Evolutionary conservation across 345 rosid species (phyloP).

Genomic region (Gossypium longicalyx): DNA sequence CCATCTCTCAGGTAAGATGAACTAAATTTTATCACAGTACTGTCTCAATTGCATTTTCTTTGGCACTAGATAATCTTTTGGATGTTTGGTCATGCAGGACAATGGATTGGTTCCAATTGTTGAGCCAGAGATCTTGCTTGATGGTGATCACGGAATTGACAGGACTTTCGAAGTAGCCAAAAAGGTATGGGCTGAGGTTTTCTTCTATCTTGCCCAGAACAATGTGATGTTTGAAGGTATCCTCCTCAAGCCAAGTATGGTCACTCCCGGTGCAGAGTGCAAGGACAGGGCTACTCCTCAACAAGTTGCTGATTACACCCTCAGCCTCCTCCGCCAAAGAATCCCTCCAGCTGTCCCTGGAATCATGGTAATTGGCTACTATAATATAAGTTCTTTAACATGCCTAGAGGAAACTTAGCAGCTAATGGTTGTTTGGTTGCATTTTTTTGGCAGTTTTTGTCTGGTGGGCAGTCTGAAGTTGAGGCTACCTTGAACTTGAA

Average conservation of each 20-base stretch:
- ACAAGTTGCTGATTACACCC: slow-evolving; percentile 84
- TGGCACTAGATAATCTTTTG: background rate
- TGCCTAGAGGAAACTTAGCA: background rate
- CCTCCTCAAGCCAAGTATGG: slow-evolving; percentile 40
- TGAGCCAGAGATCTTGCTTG: slow-evolving; percentile 41
- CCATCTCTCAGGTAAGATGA: slow-evolving; percentile 30
- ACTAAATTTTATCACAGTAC: background rate
- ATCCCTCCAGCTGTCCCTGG: slow-evolving; percentile 93
- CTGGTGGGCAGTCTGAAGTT: slow-evolving; percentile 97
- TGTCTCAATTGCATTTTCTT: background rate
- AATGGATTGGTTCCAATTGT: slow-evolving; percentile 40
- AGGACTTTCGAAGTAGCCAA: slow-evolving; percentile 35
- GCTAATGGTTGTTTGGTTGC: background rate
- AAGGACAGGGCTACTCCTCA: slow-evolving; percentile 49
- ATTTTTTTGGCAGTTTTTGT: slow-evolving; percentile 67
- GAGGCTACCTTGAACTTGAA: slow-evolving; percentile 93
- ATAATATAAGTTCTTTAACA: background rate
- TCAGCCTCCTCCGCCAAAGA: slow-evolving; percentile 77
- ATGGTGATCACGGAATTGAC: slow-evolving; percentile 33
- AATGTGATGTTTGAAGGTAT: slow-evolving; percentile 34
- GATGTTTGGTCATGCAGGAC: slow-evolving; percentile 20
- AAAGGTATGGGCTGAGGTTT: slow-evolving; percentile 40
- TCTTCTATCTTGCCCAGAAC: slow-evolving; percentile 37
- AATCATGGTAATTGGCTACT: slow-evolving; percentile 70
- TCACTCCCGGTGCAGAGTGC: slow-evolving; percentile 36